Evolutionary conservation across 2,329 filamentous ascomycete genomes (phyloP).

Genomic region (Elsinoe arachidis): DNA sequence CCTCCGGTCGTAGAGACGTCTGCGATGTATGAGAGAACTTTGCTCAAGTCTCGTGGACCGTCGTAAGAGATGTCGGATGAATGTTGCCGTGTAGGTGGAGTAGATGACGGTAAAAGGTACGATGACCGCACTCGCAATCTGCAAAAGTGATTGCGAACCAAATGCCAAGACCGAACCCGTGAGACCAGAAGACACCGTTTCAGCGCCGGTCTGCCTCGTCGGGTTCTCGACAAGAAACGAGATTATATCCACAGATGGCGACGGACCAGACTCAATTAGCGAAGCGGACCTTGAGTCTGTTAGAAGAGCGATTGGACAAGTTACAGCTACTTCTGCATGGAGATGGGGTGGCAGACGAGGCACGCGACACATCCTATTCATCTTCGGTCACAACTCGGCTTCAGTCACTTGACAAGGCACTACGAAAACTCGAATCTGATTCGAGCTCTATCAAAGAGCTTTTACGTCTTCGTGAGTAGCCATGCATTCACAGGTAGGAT

Average conservation of each 20-base stretch:
- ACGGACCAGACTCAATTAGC: conserved; percentile 5
- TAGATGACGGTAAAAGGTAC: not conserved
- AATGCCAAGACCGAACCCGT: not conserved
- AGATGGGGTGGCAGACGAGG: conserved; percentile 15
- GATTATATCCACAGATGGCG: not conserved
- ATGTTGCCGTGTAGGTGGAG: not conserved
- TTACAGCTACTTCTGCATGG: conserved; percentile 37
- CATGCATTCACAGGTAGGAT: conserved; percentile 22
- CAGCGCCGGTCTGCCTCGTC: not conserved
- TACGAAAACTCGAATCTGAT: conserved; percentile 32
- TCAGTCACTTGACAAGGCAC: conserved; percentile 22
- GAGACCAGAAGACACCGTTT: not conserved
- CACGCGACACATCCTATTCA: conserved; percentile 5
- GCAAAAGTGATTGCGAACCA: conserved; percentile 7
- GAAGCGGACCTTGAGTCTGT: conserved; percentile 32
- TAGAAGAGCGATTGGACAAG: conserved; percentile 38
- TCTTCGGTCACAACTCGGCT: conserved; percentile 21
- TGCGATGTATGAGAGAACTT: no score
- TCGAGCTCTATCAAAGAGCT: conserved; percentile 33
- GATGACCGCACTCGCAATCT: conserved; percentile 5
- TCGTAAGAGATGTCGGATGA: not conserved
- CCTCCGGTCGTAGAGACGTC: not conserved
- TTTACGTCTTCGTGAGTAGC: conserved; percentile 32
- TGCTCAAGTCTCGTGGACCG: not conserved
- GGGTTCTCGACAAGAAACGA: not conserved